Percentiles rank a stretch among this genome's conserved stretches.
Evolutionary conservation across 2,329 filamentous ascomycete species (phyloP).

Genomic region (Nemania abortiva): DNA sequence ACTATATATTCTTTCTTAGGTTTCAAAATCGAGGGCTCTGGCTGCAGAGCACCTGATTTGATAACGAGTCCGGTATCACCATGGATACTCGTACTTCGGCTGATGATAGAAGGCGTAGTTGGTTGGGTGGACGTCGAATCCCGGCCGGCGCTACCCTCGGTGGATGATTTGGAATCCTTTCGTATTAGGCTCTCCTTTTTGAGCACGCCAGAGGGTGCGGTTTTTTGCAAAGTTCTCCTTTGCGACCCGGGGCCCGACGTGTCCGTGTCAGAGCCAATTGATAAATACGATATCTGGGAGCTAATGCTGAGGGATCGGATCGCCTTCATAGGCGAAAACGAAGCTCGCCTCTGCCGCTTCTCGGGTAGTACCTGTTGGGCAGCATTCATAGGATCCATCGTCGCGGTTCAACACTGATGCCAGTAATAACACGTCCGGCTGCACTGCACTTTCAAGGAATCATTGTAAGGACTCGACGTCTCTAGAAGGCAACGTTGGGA

Average conservation of each 20-base stretch:
- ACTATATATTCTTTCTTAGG: slow-evolving; percentile 65
- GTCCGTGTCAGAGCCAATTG: slow-evolving; percentile 47
- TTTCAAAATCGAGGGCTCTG: slow-evolving; percentile 63
- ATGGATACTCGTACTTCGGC: slow-evolving; percentile 48
- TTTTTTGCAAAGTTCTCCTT: slow-evolving; percentile 47
- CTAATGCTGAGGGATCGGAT: slow-evolving; percentile 51
- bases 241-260: slow-evolving; percentile 38
- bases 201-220: slow-evolving; percentile 40
- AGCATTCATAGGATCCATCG: slow-evolving; percentile 46
- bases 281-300: slow-evolving; percentile 48
- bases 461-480: slow-evolving; percentile 20
- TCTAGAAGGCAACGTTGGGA: neutral
- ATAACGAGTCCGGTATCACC: slow-evolving; percentile 51
- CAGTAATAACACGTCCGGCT: slow-evolving; percentile 7
- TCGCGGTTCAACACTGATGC: slow-evolving; percentile 25
- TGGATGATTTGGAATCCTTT: slow-evolving; percentile 49
- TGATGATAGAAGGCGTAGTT: slow-evolving; percentile 49
- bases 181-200: slow-evolving; percentile 47
- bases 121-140: slow-evolving; percentile 50
- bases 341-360: slow-evolving; percentile 46
- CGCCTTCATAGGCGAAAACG: slow-evolving; percentile 50
- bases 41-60: slow-evolving; percentile 62
- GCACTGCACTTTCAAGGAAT: slow-evolving; percentile 8
- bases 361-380: slow-evolving; percentile 41
- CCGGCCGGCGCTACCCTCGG: slow-evolving; percentile 46